Conservation (phyloP, 139 green algal genomes). For the Eudorina sp. region DNA sequence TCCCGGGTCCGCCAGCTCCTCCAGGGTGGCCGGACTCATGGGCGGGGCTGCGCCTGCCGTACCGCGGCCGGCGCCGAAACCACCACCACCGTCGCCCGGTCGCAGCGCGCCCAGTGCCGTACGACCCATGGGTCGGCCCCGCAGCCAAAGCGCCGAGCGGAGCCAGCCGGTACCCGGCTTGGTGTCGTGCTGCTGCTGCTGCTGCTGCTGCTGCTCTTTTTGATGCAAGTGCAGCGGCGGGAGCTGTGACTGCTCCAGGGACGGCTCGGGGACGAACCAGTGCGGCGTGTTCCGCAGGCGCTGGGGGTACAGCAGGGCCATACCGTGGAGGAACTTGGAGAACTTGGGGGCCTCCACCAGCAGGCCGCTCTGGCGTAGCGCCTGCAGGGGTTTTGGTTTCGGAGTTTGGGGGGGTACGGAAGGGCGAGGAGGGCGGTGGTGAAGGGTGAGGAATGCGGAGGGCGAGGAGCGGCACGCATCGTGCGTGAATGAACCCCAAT, state of each 20-base stretch:
- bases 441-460: not conserved
- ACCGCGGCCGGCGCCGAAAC: too few species aligned
- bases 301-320: constrained; percentile 58
- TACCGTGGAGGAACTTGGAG: constrained; percentile 87
- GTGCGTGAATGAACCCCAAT: too few species aligned
- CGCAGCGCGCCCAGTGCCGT: not conserved
- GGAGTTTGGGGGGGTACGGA: too few species aligned
- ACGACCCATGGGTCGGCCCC: not conserved
- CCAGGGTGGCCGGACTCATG: constrained; percentile 75
- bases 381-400: constrained; percentile 44
- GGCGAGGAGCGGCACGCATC: too few species aligned
- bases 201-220: not conserved
- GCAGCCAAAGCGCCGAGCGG: constrained; percentile 18
- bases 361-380: constrained; percentile 61
- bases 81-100: too few species aligned
- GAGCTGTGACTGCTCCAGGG: not conserved
- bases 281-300: constrained; percentile 74
- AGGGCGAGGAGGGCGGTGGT: too few species aligned
- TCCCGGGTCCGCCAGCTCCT: constrained; percentile 71
- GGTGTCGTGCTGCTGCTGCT: not conserved
- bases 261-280: constrained; percentile 79
- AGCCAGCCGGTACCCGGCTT: not conserved
- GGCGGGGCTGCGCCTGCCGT: too few species aligned
- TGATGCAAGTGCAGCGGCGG: not conserved
- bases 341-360: constrained; percentile 87